Conservation (phyloP, 805 yeast genomes). For the Candida quercuum region DNA sequence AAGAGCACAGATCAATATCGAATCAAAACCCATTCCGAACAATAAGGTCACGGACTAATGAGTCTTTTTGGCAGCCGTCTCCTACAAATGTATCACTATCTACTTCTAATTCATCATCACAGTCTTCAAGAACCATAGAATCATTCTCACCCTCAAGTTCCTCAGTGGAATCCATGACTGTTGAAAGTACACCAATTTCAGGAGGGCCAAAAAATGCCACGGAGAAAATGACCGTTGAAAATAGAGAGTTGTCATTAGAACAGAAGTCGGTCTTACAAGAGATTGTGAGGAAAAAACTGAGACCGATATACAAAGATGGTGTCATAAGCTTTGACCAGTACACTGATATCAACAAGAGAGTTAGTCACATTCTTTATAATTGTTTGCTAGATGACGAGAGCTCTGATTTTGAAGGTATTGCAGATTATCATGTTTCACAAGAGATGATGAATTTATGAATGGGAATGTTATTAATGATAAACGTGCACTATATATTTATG, state of each 20-base stretch:
- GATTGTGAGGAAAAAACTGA: slow-evolving; percentile 46
- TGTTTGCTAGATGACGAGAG: slow-evolving; percentile 16
- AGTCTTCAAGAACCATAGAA: slow-evolving; percentile 4
- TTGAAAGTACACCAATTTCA: background rate
- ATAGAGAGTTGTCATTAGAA: slow-evolving; percentile 21
- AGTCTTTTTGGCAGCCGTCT: no score
- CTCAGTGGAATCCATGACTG: slow-evolving; percentile 2
- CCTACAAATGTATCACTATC: no score
- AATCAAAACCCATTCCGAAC: background rate
- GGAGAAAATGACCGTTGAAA: slow-evolving; percentile 8
- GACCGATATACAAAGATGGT: slow-evolving; percentile 40
- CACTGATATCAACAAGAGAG: slow-evolving; percentile 54
- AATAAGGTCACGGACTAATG: no score
- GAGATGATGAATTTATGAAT: slow-evolving; percentile 8
- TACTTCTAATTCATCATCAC: slow-evolving; percentile 6
- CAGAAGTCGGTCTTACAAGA: slow-evolving; percentile 55
- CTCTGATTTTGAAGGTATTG: slow-evolving; percentile 15
- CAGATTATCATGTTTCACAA: slow-evolving; percentile 9
- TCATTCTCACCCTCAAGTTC: slow-evolving; percentile 13
- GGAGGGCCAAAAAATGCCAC: slow-evolving; percentile 3
- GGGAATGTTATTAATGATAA: slow-evolving; percentile 1
- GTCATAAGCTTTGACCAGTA: slow-evolving; percentile 36
- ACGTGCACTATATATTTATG: background rate
- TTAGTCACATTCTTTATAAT: slow-evolving; percentile 55
- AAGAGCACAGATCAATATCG: slow-evolving; percentile 7